Conservation (phyloP, 78 protist species). For the Dictyostelium discoideum region DNA sequence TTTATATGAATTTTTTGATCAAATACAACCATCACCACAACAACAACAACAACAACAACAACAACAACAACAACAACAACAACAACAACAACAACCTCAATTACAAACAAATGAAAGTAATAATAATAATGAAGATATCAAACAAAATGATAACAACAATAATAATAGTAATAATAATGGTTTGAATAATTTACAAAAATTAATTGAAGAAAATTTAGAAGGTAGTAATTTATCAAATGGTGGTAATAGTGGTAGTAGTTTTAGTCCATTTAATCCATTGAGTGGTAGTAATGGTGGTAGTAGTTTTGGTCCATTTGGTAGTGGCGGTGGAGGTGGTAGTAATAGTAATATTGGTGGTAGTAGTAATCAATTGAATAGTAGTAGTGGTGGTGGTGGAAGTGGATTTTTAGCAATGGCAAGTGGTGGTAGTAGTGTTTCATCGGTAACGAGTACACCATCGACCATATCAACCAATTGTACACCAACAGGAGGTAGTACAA, state of each 20-base stretch:
- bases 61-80: too few relatives aligned
- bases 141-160: neutral
- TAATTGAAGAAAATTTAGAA: neutral
- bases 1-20: neutral
- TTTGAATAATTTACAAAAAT: neutral
- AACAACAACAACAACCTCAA: too few relatives aligned
- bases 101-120: neutral
- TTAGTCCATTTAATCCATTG: neutral
- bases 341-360: neutral
- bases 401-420: neutral
- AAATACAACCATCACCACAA: neutral
- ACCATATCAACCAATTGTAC: neutral
- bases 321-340: neutral
- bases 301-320: neutral
- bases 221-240: neutral
- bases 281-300: neutral
- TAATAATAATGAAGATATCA: neutral
- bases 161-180: neutral
- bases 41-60: neutral
- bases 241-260: neutral
- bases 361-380: neutral
- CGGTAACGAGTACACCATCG: neutral
- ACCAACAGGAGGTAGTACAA: neutral
- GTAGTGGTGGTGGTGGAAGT: slow-evolving; percentile 9
- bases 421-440: neutral